Base-by-base conservation (phyloP, 306 rosid genomes). In the Medicago arabica region DNA sequence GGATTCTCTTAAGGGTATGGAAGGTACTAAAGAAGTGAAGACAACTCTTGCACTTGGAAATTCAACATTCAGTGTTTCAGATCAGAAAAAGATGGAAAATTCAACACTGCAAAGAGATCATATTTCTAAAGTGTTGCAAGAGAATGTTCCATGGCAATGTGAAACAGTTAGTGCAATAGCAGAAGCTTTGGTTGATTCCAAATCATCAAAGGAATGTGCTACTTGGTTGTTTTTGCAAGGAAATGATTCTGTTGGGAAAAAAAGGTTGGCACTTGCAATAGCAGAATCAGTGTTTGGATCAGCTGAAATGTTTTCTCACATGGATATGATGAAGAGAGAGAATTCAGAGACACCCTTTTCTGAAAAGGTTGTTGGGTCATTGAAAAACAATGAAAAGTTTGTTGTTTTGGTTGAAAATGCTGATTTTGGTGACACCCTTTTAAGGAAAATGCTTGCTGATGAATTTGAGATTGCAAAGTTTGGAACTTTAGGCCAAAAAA, bases 111-210 rank as follows among this genome's bases (percentile, higher is more conserved):
- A 69, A 75, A 71, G 78, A 83, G 97, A 84, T 83, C 88, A 80
- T 75, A 67, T 89, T 77, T 85, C 88, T 76, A 88, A 83, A 82
- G 67, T 85, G 55, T 83, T 96, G 88, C 90, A 83, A 85, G 98
- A 90, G 87, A 88, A 89, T 84, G 97, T 96, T 69, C 98, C 98
- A 55, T 96, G 99, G 99, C 98, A 90, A 73, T 88, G 89, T 54
- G 94, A 92, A 81, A 82, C 86, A 72, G 71, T 87, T 82, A 82
- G 91, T 79, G 85, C 93, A 31, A 79, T 96, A 43, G 97, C 91
- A 46, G 90, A 88, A 76, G 96, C 88, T 25, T 75, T 89, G 78
- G 72, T 86, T 31, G 84, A 79, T 80, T 82, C 88, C 60, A 83
- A 85, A 77, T 76, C 88, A 10, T 64, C 82, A 31, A 83, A 80